Base-by-base conservation (phyloP, 768 basidiomycete genomes). In the Myochromella boudieri region DNA sequence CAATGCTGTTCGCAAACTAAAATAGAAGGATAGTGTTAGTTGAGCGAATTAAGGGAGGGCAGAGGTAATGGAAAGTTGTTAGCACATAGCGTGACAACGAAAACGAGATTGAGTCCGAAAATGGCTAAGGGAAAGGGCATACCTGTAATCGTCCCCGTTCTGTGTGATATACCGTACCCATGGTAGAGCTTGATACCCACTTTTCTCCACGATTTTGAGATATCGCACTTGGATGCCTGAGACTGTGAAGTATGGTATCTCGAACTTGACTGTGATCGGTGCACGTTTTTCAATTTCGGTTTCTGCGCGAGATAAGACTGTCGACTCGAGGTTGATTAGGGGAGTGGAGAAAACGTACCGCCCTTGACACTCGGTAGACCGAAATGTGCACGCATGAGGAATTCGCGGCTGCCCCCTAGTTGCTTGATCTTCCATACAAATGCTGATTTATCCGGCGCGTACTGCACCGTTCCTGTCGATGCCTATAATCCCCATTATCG, bases 371-470 rank as follows among this genome's bases (percentile, higher is more conserved):
- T 91, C 0, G 97, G 97, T 34, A 99, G 70, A 39, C 95, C 95
- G 65, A 98, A 98, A 63, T 98, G 97, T 0, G 97, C 97, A 9
- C 97, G 80, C 95, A 98, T 97, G 44, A 97, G 77, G 70, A 95
- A 98, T 63, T 99, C 97, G 29, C 92, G 82, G 28, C 91, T 91
- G 4, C 97, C 97, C 4, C 91, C 95, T 0, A 99, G 79, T 63
- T 95, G 92, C 66, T 98, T 98, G 68, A 99, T 97, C 70, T 97
- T 97, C 97, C 97, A 98, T 1, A 97, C 91, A 60, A 98, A 98
- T 2, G 94, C 93, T 14, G 92, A 92, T 67, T 97, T 98, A 65
- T 99, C 97, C 0, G 95, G 97, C 1, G 89, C 94, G 61, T 99
- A 98, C 53, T 97, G 93, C 2, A 97, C 97, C 18, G 84, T 88